These are phyloP conservation scores for Yarrowia sp. DNA, from an alignment of 805 yeast species.

Conservation along the genomic window DNA sequence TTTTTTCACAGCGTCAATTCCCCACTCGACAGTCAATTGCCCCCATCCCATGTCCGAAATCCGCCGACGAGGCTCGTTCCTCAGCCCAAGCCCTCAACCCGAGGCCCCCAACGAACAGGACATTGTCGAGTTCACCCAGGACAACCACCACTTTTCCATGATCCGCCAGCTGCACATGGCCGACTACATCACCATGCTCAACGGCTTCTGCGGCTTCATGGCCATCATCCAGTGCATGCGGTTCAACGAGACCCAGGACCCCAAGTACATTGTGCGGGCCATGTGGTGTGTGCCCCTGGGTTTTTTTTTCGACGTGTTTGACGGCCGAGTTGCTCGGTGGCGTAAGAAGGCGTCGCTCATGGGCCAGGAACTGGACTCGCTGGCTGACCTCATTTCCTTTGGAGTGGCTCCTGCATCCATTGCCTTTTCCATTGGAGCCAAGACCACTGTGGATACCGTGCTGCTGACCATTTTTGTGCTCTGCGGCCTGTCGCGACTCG, in stretches of 20 bases:
- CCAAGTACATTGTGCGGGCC: conserved; percentile 65
- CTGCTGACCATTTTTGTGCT: conserved; percentile 79
- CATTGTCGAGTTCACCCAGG: conserved; percentile 75
- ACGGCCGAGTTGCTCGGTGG: conserved; percentile 94
- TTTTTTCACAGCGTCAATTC: neutral
- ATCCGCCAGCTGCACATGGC: conserved; percentile 79
- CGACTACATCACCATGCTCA: conserved; percentile 89
- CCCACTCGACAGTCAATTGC: neutral
- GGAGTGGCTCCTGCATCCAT: conserved; percentile 94
- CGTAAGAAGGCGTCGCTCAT: conserved; percentile 86
- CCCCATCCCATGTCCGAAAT: conserved; percentile 8
- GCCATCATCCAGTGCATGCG: conserved; percentile 83
- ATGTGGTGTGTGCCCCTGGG: conserved; percentile 88
- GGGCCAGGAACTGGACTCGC: conserved; percentile 96
- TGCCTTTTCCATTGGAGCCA: conserved; percentile 89
- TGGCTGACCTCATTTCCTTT: conserved; percentile 91
- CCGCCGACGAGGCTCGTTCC: conserved; percentile 26
- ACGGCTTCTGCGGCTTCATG: conserved; percentile 92
- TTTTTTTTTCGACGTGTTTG: conserved; percentile 91
- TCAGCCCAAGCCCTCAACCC: conserved; percentile 27
- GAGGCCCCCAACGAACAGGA: conserved; percentile 45
- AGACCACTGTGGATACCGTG: conserved; percentile 75
- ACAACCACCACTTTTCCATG: conserved; percentile 81
- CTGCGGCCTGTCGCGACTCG: conserved; percentile 91
- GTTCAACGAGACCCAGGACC: conserved; percentile 69